phyloP scores from a whole-genome alignment of 352 stramenopile genomes.

The Globisporangium emineosum region DNA sequence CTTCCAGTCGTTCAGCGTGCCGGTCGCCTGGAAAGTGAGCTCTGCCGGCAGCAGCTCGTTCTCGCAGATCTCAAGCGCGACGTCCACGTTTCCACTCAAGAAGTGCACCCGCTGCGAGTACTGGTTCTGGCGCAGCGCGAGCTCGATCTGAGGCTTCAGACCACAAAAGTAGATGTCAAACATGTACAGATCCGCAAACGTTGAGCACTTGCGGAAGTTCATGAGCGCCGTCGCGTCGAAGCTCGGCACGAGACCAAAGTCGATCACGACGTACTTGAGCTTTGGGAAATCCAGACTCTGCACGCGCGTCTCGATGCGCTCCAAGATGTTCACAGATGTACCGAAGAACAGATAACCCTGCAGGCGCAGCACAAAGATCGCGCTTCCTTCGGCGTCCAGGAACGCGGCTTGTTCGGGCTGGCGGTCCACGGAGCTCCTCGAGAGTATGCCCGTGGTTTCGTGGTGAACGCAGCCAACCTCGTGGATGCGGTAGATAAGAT shows the following conservation, averaged over 20 bases:
- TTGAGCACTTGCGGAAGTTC: slow-evolving; percentile 68
- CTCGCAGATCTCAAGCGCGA: slow-evolving; percentile 66
- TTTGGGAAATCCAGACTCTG: slow-evolving; percentile 53
- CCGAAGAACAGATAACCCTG: slow-evolving; percentile 84
- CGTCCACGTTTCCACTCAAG: slow-evolving; percentile 46
- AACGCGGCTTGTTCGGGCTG: slow-evolving; percentile 57
- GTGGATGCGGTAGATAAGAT: slow-evolving; percentile 78
- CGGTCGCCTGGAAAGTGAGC: slow-evolving; percentile 26
- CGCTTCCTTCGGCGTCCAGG: slow-evolving; percentile 44
- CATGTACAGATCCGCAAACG: slow-evolving; percentile 55
- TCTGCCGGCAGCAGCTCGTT: slow-evolving; percentile 51
- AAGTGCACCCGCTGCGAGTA: slow-evolving; percentile 47
- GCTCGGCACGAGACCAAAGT: slow-evolving; percentile 75
- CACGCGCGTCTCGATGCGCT: slow-evolving; percentile 71
- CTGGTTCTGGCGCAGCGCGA: slow-evolving; percentile 42
- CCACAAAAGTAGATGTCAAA: slow-evolving; percentile 84
- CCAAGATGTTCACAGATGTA: slow-evolving; percentile 74
- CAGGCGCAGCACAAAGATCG: slow-evolving; percentile 71
- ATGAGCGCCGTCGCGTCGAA: slow-evolving; percentile 77
- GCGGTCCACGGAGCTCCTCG: slow-evolving; percentile 64
- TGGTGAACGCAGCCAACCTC: slow-evolving; percentile 75
- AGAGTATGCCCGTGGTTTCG: slow-evolving; percentile 62
- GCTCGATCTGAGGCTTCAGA: slow-evolving; percentile 47
- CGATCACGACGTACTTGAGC: slow-evolving; percentile 67
- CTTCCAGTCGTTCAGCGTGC: slow-evolving; percentile 52